Conservation (phyloP, 2,329 filamentous ascomycete species). For the Penicillium aurantiogriseum region DNA sequence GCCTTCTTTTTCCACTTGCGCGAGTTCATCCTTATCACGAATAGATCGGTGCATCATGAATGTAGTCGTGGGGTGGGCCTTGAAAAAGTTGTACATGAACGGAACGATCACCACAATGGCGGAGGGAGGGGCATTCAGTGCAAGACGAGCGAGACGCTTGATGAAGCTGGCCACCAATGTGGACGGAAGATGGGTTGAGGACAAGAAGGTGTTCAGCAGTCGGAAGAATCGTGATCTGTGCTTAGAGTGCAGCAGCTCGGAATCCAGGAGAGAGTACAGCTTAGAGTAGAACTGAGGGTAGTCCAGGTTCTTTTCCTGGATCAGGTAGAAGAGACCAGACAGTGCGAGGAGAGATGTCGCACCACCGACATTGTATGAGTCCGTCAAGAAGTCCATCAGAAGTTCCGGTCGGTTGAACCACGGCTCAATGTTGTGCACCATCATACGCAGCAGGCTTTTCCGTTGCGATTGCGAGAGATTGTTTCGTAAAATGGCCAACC, state of each 20-base stretch:
- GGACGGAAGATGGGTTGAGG: constrained; percentile 87
- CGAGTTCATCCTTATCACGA: constrained; percentile 57
- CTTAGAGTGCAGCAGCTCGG: constrained; percentile 84
- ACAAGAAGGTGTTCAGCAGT: constrained; percentile 83
- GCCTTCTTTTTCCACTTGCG: constrained; percentile 59
- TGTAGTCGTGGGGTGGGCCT: constrained; percentile 82
- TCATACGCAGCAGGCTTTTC: constrained; percentile 72
- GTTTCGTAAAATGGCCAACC: constrained; percentile 71
- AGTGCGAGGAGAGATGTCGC: constrained; percentile 83
- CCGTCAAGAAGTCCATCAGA: constrained; percentile 94
- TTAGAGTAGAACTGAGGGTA: constrained; percentile 93
- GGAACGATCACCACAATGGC: constrained; percentile 87
- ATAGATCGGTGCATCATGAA: constrained; percentile 90
- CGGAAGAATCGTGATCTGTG: constrained; percentile 93
- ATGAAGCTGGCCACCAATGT: constrained; percentile 91
- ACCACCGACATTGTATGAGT: constrained; percentile 84
- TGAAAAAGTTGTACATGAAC: constrained; percentile 93
- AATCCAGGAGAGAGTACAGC: constrained; percentile 87
- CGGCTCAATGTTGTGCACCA: constrained; percentile 76
- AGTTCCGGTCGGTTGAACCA: constrained; percentile 88
- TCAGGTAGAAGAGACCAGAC: constrained; percentile 91
- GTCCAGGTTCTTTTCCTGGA: constrained; percentile 89
- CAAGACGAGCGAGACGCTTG: constrained; percentile 82
- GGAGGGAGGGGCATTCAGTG: constrained; percentile 83
- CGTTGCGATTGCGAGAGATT: constrained; percentile 69